phyloP scores from a whole-genome alignment of 2,329 filamentous ascomycete species.

The Celoporthe dispersa region DNA sequence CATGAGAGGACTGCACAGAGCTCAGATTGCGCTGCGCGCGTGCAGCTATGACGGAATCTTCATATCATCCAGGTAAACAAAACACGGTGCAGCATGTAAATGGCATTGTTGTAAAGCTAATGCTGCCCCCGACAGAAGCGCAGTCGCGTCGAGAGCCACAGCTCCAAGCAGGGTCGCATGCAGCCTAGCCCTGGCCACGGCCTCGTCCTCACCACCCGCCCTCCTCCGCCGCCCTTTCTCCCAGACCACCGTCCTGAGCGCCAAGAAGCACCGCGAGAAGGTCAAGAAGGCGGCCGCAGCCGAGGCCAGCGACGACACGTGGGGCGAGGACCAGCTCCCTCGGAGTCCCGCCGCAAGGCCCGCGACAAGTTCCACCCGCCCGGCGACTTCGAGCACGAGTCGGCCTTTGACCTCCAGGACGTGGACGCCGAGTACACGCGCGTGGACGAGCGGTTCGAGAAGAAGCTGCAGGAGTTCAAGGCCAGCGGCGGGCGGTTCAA shows the following conservation, averaged over 20 bases:
- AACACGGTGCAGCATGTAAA: background rate
- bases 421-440: slow-evolving; percentile 33
- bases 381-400: slow-evolving; percentile 32
- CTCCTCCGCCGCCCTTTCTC: slow-evolving; percentile 21
- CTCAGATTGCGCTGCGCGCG: slow-evolving; percentile 20
- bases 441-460: slow-evolving; percentile 43
- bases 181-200: background rate
- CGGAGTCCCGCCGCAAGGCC: slow-evolving; percentile 24
- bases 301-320: slow-evolving; percentile 11
- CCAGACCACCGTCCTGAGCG: slow-evolving; percentile 17
- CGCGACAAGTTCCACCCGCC: slow-evolving; percentile 20
- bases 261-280: slow-evolving; percentile 26
- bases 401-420: slow-evolving; percentile 39
- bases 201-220: slow-evolving; percentile 4
- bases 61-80: background rate
- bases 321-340: slow-evolving; percentile 15
- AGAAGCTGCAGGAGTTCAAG: slow-evolving; percentile 47
- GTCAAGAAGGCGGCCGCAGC: slow-evolving; percentile 15
- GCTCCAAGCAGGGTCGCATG: slow-evolving; percentile 12
- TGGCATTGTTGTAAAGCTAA: slow-evolving; percentile 12
- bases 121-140: background rate
- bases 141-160: slow-evolving; percentile 6
- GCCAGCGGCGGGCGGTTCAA: slow-evolving; percentile 55
- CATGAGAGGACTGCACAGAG: slow-evolving; percentile 26
- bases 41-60: slow-evolving; percentile 3